Conservation (phyloP, 495 filamentous ascomycete species). For the Filosporella fistucella region DNA sequence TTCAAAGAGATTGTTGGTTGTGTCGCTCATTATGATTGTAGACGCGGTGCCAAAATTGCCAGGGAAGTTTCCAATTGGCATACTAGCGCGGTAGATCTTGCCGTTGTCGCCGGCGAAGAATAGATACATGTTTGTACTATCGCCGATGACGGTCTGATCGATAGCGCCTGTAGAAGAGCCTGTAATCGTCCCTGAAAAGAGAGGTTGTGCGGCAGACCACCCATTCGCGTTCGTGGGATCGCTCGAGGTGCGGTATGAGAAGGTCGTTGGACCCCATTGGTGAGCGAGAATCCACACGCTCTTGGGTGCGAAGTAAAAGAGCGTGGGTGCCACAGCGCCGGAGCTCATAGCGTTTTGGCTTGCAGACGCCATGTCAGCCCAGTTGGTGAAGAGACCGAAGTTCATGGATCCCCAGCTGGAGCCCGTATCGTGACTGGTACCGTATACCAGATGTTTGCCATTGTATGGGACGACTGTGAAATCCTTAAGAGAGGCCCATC, state of each 20-base stretch:
- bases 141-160: slow-evolving; percentile 58
- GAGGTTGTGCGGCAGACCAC: slow-evolving; percentile 47
- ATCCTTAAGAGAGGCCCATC: slow-evolving; percentile 54
- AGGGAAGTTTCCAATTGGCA: slow-evolving; percentile 56
- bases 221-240: slow-evolving; percentile 51
- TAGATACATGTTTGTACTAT: slow-evolving; percentile 53
- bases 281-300: slow-evolving; percentile 55
- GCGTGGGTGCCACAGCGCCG: slow-evolving; percentile 51
- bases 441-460: slow-evolving; percentile 46
- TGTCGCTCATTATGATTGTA: slow-evolving; percentile 44
- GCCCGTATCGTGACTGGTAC: slow-evolving; percentile 27
- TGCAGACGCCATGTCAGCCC: slow-evolving; percentile 47
- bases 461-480: slow-evolving; percentile 50
- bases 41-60: slow-evolving; percentile 47
- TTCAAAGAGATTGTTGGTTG: slow-evolving; percentile 54
- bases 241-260: slow-evolving; percentile 53
- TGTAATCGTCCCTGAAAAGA: slow-evolving; percentile 51
- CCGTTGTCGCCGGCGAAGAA: slow-evolving; percentile 66
- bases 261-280: slow-evolving; percentile 54
- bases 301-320: slow-evolving; percentile 60
- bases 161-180: slow-evolving; percentile 45
- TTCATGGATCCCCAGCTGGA: slow-evolving; percentile 49
- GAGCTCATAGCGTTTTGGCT: slow-evolving; percentile 45
- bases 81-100: slow-evolving; percentile 56
- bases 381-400: slow-evolving; percentile 52